A percentile compares a stretch with the other conserved stretches of the same genome.
phyloP scores from a whole-genome alignment of 2,329 filamentous ascomycete species.

The Botryotinia globosa region DNA sequence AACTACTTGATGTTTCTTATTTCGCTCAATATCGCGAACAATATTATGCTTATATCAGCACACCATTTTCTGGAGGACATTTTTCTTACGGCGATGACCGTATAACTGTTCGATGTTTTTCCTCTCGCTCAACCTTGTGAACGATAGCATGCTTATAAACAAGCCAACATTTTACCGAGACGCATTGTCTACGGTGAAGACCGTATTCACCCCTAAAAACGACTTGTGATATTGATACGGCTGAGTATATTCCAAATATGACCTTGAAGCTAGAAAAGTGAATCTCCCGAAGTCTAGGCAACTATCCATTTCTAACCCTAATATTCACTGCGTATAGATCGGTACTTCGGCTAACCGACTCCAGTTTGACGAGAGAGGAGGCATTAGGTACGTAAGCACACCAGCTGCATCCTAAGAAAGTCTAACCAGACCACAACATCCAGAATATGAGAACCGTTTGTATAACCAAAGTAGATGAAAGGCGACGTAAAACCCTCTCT shows the following conservation, averaged over 20 bases:
- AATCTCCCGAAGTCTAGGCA: neutral
- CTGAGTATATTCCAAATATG: neutral
- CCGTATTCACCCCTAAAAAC: neutral
- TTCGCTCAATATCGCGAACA: neutral
- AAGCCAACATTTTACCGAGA: neutral
- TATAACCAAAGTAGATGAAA: neutral
- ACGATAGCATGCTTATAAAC: neutral
- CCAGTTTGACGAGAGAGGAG: neutral
- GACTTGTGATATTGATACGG: neutral
- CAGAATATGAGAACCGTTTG: neutral
- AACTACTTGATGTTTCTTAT: neutral
- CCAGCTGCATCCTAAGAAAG: neutral
- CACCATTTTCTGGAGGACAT: neutral
- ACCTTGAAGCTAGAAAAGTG: neutral
- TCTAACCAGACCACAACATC: neutral
- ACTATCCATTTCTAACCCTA: neutral
- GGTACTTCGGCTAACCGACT: neutral
- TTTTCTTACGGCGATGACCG: neutral
- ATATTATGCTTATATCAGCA: neutral
- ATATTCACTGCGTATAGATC: neutral
- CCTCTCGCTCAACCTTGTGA: neutral
- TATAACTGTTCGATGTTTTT: neutral
- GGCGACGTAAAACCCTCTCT: rapidly evolving
- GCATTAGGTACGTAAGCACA: neutral
- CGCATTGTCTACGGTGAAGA: neutral